Base-by-base conservation (phyloP, 495 filamentous ascomycete species). In the Aspergillus panamensis region DNA sequence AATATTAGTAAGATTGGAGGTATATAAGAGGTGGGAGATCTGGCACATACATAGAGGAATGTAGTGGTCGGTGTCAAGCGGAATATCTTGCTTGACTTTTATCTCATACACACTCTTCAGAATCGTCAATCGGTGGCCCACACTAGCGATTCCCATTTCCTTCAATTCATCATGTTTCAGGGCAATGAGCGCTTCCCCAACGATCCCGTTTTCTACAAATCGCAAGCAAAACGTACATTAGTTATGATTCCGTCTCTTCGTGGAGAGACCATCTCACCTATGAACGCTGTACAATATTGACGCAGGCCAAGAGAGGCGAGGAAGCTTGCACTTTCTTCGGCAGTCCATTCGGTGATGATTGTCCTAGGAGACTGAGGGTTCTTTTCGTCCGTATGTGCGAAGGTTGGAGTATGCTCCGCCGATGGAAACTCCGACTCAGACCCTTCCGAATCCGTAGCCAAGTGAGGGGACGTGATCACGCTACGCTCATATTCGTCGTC, bases 401-500 rank as follows among this genome's bases (percentile, higher is more conserved):
- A 92, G 50, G 85, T 90, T 10, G 92, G 92, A 0, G 92, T 96
- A 64, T 94, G 89, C 67, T 96, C 89, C 59, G 87, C 79, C 2
- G 89, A 93, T 17, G 86, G 84, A 30, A 84, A 88, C 30, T 90
- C 89, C 30, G 91, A 92, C 61, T 91, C 88, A 44, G 85, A 91
- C 32, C 78, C 78, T 68, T 95, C 91, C 58, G 85, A 90, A 66
- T 94, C 90, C 55, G 84, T 86, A 50, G 79, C 87, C 48, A 90
- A 78, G 33, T 72, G 75, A 25, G 90, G 90, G 0, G 89, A 92
- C 54, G 83, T 85, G 62, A 88, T 83, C 30, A 91, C 79, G 63
- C 87, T 90, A 61, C 90, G 81, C 75, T 96, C 91, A 69, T 93
- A 95, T 80, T 96, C 92, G 71, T 96, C 92, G 71, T 96, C 92